A percentile compares a stretch with the other conserved stretches of the same genome.
phyloP scores from a whole-genome alignment of 176 grass and related monocot genomes.

The Triticum timopheevii region DNA sequence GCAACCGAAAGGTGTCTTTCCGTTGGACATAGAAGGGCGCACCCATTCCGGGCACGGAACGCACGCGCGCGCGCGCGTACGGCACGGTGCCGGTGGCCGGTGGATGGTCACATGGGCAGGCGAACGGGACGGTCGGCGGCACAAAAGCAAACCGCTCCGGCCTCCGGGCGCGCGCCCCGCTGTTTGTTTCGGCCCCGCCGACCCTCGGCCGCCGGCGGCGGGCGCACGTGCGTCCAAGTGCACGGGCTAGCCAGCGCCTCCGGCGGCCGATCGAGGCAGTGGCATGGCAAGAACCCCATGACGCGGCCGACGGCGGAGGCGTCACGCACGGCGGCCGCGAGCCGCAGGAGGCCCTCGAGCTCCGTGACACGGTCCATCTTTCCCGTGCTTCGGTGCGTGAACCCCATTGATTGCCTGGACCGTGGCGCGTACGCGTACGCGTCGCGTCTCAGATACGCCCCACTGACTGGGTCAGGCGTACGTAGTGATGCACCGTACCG shows the following conservation, averaged over 20 bases:
- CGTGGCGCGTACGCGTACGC: not conserved
- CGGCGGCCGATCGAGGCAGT: no score
- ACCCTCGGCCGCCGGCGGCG: not conserved
- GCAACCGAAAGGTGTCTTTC: not conserved
- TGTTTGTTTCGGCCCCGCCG: no score
- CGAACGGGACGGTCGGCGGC: not conserved
- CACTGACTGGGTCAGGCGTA: no score
- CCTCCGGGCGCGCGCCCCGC: no score
- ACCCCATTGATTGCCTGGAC: not conserved
- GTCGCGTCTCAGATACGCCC: no score
- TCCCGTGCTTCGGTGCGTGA: not conserved
- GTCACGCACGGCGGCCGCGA: not conserved
- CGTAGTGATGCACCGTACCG: not conserved
- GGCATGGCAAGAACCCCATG: not conserved
- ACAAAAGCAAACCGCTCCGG: not conserved
- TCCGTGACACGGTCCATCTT: not conserved
- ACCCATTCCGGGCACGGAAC: not conserved
- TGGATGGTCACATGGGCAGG: not conserved
- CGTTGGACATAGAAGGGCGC: not conserved
- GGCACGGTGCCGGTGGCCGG: not conserved
- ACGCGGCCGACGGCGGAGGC: not conserved
- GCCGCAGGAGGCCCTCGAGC: not conserved
- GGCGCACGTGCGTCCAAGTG: not conserved
- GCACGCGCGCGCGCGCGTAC: not conserved
- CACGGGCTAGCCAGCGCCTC: no score